Percentiles rank a stretch among this genome's conserved stretches.
These are phyloP conservation scores for Puccinia novopanici DNA, from an alignment of 1,284 basidiomycete genomes.

Conservation along the genomic window DNA sequence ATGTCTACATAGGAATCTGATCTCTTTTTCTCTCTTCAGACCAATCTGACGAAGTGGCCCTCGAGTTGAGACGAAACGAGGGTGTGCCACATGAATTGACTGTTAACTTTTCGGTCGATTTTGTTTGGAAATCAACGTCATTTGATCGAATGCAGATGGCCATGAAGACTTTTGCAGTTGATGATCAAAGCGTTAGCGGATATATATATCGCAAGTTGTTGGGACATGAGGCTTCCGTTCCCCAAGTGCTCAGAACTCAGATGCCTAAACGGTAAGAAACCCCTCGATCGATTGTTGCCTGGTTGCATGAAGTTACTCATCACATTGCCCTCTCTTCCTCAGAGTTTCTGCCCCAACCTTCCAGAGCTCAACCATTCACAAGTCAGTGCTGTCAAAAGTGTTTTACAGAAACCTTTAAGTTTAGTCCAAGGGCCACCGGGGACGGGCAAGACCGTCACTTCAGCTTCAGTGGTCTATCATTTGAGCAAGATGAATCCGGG, in stretches of 20 bases:
- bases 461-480: slow-evolving; percentile 98
- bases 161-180: slow-evolving; percentile 98
- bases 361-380: slow-evolving; percentile 99
- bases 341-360: slow-evolving; percentile 92
- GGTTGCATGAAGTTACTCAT: neutral
- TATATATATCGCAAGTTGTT: slow-evolving; percentile 99
- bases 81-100: slow-evolving; percentile 94
- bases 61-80: slow-evolving; percentile 86
- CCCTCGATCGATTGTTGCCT: neutral
- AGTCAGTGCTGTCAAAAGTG: slow-evolving; percentile 98
- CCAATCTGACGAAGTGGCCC: slow-evolving; percentile 93
- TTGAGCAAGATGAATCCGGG: slow-evolving; percentile 99
- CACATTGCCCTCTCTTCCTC: slow-evolving; percentile 27
- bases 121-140: slow-evolving; percentile 99
- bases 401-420: slow-evolving; percentile 95
- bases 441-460: slow-evolving; percentile 98
- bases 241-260: slow-evolving; percentile 76
- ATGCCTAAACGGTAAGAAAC: slow-evolving; percentile 77
- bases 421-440: slow-evolving; percentile 98
- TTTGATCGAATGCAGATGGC: slow-evolving; percentile 99
- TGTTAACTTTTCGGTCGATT: slow-evolving; percentile 92
- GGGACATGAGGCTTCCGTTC: slow-evolving; percentile 84
- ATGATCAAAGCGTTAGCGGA: slow-evolving; percentile 97
- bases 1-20: neutral
- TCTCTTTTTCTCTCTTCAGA: slow-evolving; percentile 64